Percentiles rank a stretch among this genome's conserved stretches.
Conservation (phyloP, 192 early-diverging fungal species). For the Gorgonomyces haynaldii region DNA sequence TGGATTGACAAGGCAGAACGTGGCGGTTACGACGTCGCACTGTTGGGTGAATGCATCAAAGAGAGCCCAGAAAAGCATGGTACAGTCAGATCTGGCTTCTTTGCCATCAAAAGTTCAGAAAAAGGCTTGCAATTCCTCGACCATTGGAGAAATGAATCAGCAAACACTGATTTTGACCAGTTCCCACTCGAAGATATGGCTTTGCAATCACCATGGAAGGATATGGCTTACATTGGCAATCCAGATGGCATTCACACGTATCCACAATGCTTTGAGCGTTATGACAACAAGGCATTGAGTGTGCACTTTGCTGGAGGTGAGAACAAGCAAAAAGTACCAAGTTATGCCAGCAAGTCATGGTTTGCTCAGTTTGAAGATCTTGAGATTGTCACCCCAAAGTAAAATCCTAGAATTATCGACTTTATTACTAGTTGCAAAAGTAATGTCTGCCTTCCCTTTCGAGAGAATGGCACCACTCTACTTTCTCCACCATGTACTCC, state of each 20-base stretch:
- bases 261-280: background rate
- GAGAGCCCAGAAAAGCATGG: background rate
- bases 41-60: background rate
- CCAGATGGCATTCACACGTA: background rate
- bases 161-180: background rate
- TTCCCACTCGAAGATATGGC: background rate
- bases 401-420: no score
- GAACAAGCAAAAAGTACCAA: no score
- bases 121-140: background rate
- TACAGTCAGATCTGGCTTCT: conserved; percentile 1
- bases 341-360: no score
- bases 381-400: no score
- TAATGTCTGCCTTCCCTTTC: no score
- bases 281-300: background rate
- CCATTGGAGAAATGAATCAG: background rate
- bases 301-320: conserved; percentile 2
- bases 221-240: background rate
- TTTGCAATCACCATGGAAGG: background rate
- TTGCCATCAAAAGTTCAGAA: background rate
- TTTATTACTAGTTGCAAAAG: no score
- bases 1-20: background rate
- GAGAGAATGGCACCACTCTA: no score
- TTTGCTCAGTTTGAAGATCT: no score
- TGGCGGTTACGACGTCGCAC: background rate
- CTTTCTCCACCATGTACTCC: no score